A percentile compares a stretch with the other conserved stretches of the same genome.
Evolutionary conservation across 164 flowering plant species (phyloP).

Genomic region (Magnolia kwangsiensis): DNA sequence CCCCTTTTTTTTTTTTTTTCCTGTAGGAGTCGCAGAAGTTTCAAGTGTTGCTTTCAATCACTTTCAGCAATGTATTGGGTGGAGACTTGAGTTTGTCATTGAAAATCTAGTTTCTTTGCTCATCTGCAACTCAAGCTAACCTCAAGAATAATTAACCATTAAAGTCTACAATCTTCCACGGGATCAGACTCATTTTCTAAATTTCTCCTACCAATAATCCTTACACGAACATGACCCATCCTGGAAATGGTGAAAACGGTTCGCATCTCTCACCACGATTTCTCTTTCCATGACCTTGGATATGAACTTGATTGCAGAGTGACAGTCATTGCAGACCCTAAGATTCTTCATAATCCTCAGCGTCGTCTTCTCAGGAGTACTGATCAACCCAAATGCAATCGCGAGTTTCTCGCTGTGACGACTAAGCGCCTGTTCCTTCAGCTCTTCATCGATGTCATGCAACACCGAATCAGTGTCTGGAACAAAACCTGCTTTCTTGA

Average conservation of each 20-base stretch:
- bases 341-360: slow-evolving; percentile 89
- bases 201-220: slow-evolving; percentile 62
- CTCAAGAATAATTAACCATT: not conserved
- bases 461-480: slow-evolving; percentile 72
- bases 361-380: slow-evolving; percentile 65
- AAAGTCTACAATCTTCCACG: not conserved
- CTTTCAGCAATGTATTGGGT: too few species aligned
- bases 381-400: slow-evolving; percentile 73
- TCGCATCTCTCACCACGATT: slow-evolving; percentile 77
- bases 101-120: too few species aligned
- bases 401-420: slow-evolving; percentile 94
- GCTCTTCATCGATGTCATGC: slow-evolving; percentile 80
- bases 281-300: slow-evolving; percentile 69
- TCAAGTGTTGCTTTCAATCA: too few species aligned
- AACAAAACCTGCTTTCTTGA: slow-evolving; percentile 69
- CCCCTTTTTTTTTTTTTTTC: not conserved
- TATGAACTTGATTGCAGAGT: slow-evolving; percentile 74
- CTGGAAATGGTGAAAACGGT: slow-evolving; percentile 87
- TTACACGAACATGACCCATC: slow-evolving; percentile 72
- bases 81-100: too few species aligned
- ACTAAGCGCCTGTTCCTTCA: slow-evolving; percentile 67
- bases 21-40: too few species aligned
- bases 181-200: not conserved
- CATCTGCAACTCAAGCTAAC: too few species aligned
- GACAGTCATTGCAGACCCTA: slow-evolving; percentile 88